Percentiles rank a stretch among this genome's conserved stretches.
Evolutionary conservation across 768 basidiomycete genomes (phyloP).

Genomic region (Porphyrellus cyaneotinctus): DNA sequence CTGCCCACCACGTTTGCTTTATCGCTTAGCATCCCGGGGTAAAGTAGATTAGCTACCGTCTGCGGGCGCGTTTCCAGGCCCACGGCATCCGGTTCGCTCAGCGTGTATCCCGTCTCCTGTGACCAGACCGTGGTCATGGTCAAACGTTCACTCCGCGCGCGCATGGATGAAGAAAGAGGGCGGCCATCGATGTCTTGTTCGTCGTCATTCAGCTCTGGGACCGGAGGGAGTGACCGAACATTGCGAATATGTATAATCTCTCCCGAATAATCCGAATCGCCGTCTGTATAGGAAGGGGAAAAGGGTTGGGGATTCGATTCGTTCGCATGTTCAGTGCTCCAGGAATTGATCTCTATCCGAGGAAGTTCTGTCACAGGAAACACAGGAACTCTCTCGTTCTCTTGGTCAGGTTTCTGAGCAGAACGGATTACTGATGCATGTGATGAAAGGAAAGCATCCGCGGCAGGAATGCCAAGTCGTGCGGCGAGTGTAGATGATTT

Average conservation of each 20-base stretch:
- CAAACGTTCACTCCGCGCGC: slow-evolving; percentile 7
- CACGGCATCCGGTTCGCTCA: slow-evolving; percentile 21
- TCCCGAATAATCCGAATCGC: slow-evolving; percentile 3
- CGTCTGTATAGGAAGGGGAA: background rate
- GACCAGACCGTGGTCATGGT: slow-evolving; percentile 26
- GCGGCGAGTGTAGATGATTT: slow-evolving; percentile 9
- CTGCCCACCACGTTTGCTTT: background rate
- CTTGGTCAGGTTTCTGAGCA: slow-evolving; percentile 8
- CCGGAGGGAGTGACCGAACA: slow-evolving; percentile 10
- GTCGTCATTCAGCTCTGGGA: background rate
- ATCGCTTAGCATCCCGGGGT: background rate
- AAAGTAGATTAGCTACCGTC: background rate
- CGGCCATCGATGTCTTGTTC: background rate
- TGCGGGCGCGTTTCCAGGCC: background rate
- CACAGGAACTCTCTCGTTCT: slow-evolving; percentile 5
- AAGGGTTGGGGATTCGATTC: background rate
- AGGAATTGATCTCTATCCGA: background rate
- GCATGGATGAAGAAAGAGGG: background rate
- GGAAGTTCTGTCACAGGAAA: slow-evolving; percentile 1
- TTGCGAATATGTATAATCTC: background rate
- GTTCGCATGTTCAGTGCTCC: background rate
- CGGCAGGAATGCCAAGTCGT: slow-evolving; percentile 9
- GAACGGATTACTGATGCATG: background rate
- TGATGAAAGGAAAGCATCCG: background rate
- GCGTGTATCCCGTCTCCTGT: slow-evolving; percentile 41